Evolutionary conservation across 805 yeast species (phyloP).

Genomic region (Pichia heedii): DNA sequence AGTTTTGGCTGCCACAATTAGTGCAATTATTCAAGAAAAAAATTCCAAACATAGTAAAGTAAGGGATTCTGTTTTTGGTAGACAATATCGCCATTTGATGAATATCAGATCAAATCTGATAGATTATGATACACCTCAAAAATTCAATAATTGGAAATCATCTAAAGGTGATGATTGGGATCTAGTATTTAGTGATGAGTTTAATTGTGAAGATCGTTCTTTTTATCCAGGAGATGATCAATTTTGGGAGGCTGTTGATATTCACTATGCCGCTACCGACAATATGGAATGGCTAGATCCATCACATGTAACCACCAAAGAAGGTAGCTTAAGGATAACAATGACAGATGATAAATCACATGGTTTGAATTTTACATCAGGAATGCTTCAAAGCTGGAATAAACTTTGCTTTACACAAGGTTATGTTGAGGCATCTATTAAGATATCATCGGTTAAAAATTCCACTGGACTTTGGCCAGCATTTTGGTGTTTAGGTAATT

Average conservation of each 20-base stretch:
- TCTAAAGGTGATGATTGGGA: conserved; percentile 52
- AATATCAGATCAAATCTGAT: background rate
- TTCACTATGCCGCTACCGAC: conserved; percentile 69
- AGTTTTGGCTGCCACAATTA: conserved; percentile 2
- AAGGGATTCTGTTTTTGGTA: background rate
- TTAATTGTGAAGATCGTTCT: conserved; percentile 71
- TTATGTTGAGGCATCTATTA: conserved; percentile 55
- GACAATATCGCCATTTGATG: background rate
- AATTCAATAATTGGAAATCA: conserved; percentile 37
- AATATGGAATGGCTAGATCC: conserved; percentile 88
- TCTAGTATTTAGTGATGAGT: conserved; percentile 76
- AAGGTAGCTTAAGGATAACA: conserved; percentile 54
- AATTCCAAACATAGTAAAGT: background rate
- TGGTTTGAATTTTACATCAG: conserved; percentile 65
- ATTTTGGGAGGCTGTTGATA: conserved; percentile 67
- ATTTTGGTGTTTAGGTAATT: conserved; percentile 77
- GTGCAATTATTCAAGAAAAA: background rate
- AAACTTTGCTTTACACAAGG: conserved; percentile 77
- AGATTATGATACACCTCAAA: conserved; percentile 44
- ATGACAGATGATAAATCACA: conserved; percentile 72
- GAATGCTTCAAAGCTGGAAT: conserved; percentile 87
- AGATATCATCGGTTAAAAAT: conserved; percentile 62
- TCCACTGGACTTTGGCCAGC: conserved; percentile 85
- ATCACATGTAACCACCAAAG: conserved; percentile 60
- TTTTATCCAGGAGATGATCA: conserved; percentile 79